Evolutionary conservation across 352 stramenopile species (phyloP), one percentile per base, ranked within the genome.

Genomic region (Globisporangium paroecandrum): DNA sequence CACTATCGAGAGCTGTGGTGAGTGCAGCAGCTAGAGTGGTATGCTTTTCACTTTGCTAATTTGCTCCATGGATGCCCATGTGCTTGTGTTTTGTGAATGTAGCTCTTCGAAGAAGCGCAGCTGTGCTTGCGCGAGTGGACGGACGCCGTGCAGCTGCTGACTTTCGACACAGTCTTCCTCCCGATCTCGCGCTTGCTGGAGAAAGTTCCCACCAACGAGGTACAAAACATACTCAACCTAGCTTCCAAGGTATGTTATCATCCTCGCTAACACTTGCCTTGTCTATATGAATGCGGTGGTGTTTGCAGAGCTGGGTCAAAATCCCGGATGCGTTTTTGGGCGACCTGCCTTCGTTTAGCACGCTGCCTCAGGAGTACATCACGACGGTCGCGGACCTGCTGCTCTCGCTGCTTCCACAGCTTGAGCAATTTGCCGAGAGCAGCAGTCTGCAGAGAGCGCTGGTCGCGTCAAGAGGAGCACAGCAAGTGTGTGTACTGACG

Each of bases 331-430:
- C 69, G 13, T 61, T 66, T 13, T 63, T 87, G 1, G 79, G 78
- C 15, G 84, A 94, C 49, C 54, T 95, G 41, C 88, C 85, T 32
- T 81, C 80, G 25, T 93, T 94, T 69, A 93, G 82, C 59, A 84
- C 78, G 63, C 70, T 95, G 18, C 87, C 87, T 12, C 85, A 95
- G 73, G 87, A 95, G 61, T 95, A 93, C 72, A 93, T 95, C 66
- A 95, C 87, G 9, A 75, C 77, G 47, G 85, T 93, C 20, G 87
- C 87, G 5, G 87, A 95, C 32, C 68, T 93, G 32, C 64, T 94
- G 58, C 68, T 94, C 32, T 95, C 87, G 38, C 75, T 95, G 15
- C 68, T 95, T 9, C 87, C 87, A 7, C 87, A 94, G 34, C 72
- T 94, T 3, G 85, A 95, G 68, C 85, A 84, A 24, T 95, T 95